Evolutionary conservation across 306 rosid genomes (phyloP), one percentile per base, ranked within the genome.

Genomic region (Geum urbanum): DNA sequence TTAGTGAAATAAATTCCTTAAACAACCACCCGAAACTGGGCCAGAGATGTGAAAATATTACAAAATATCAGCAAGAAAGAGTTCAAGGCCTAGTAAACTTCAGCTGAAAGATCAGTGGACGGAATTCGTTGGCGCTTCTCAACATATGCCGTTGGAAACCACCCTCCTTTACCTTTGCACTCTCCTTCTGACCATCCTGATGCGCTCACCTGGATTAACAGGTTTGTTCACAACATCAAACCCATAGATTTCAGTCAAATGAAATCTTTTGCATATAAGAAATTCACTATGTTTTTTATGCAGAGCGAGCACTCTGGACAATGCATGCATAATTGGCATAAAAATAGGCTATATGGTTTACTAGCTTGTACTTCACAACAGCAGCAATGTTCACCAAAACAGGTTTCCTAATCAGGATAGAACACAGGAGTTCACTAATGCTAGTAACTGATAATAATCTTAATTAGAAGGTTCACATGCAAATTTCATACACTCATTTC

Each of bases 141-240:
- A 49, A 91, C 95, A 48, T 74, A 87, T 43, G 80, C 78, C 16
- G 96, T 85, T 66, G 99, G 97, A 83, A 94, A 94, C 99, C 99
- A 94, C 63, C 99, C 99, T 8, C 86, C 90, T 66, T 70, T 81
- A 24, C 99, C 97, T 41, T 83, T 88, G 85, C 92, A 91, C 82
- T 94, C 97, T 67, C 99, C 99, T 86, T 94, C 99, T 44, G 99
- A 84, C 99, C 99, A 94, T 54, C 99, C 99, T 52, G 96, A 55
- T 58, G 82, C 63, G 63, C 66, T 91, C 79, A 89, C 91, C 97
- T 94, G 88, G 2, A 58, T 43, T 10, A 68, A 75, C 5, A 76
- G 11, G n/a, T 39, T 47, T n/a, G 7, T 37, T 39, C 55, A 47
- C 53, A 52, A 45, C 58, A 76, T 16, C 37, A 37, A 64, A 46